Base-by-base conservation (phyloP, 305 asterid species). In the Plantago lanceolata region DNA sequence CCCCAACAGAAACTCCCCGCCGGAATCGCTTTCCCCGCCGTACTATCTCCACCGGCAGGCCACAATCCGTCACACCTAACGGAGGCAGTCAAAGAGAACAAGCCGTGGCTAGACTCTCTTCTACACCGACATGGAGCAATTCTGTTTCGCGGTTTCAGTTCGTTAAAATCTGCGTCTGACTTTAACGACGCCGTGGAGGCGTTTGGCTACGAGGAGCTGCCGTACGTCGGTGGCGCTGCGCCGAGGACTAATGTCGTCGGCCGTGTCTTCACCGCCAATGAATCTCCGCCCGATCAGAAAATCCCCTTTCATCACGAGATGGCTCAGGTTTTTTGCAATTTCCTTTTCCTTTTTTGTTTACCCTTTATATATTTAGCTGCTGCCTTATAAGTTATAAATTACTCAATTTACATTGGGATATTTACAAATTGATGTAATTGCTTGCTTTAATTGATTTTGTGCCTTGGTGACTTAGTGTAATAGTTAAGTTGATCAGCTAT, bases 171-270 rank as follows among this genome's bases (percentile, higher is more conserved):
- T 8, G 89, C 98, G 20, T 78, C 86, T 4, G 90, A 82, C 69
- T 92, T 92, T 84, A 89, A 89, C 69, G 79, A 83, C 73, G 83
- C 80, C 58, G 97, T 92, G 24, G 98, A 87, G 70, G 89, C 94
- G 56, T 89, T 89, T 19, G 96, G 86, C 28, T 87, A 80, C 70
- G 86, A 84, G 37, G 97, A 92, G 66, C 74, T 89, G 75, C 96
- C 95, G 33, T 92, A 89, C 15, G 84, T 92, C 19, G 96, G 98
- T 69, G 96, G 96, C 47, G 95, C 85, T 31, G 95, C 98, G 62
- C 95, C 95, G 28, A 70, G 97, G 72, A 87, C 78, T 4, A 87
- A 73, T 58, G 87, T 92, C 45, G 82, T 87, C 44, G 96, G 93
- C 47, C 88, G 96, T 48, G 98, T 92, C 57, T 92, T 80, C 59